Base-by-base conservation (phyloP, 2,329 filamentous ascomycete genomes). In the Aspergillus quadrilineatus region DNA sequence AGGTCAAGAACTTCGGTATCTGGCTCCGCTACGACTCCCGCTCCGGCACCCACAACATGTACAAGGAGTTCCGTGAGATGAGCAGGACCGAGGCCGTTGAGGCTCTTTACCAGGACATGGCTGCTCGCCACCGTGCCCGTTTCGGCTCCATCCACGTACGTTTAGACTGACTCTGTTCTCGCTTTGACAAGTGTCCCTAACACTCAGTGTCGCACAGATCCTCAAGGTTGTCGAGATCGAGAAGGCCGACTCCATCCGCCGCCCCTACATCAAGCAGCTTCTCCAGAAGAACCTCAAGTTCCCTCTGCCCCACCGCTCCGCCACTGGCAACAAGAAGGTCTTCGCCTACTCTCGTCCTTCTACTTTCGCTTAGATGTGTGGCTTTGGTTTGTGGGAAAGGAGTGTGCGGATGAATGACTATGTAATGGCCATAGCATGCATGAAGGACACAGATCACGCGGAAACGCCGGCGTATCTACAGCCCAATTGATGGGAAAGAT, bases 21-120 rank as follows among this genome's bases (percentile, higher is more conserved):
- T 99, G 95, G 95, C 89, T 99, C 83, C 92, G 95, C 79, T 99
- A 99, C 85, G 93, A 99, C 84, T 99, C 95, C 64, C 93, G 94
- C 81, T 97, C 94, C 73, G 94, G 94, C 74, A 99, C 94, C 74
- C 94, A 99, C 92, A 99, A 99, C 89, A 99, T 99, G 94, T 99
- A 99, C 91, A 97, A 97, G 89, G 94, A 99, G 89, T 97, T 97
- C 89, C 90, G 94, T 79, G 94, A 97, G 86, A 90, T 97, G 86
- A 93, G 90, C 78, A 87, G 94, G 81, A 90, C 89, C 75, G 93
- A 94, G 70, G 94, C 94, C 68, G 93, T 97, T 75, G 90, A 97
- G 82, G 82, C 93, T 70, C 87, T 99, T 77, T 99, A 99, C 89
- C 90, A 94, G 82, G 94, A 99, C 85, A 97, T 99, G 94, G 92